These are phyloP conservation scores for Saccharomyces cerevisiae DNA, from an alignment of 805 yeast species.

Conservation along the genomic window DNA sequence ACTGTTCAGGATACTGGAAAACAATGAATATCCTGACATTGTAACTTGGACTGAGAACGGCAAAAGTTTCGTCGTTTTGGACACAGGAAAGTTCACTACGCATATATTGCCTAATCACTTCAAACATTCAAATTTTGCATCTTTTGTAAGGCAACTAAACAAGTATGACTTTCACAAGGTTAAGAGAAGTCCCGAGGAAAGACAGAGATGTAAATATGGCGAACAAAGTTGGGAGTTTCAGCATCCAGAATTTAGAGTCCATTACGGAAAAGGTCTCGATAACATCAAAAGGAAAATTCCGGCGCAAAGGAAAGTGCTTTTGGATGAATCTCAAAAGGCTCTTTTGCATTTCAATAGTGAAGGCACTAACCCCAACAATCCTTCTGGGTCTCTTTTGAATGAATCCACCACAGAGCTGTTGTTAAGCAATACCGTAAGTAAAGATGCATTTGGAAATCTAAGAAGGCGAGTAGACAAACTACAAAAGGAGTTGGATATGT, in stretches of 20 bases:
- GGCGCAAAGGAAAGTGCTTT: slow-evolving; percentile 37
- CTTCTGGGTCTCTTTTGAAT: slow-evolving; percentile 6
- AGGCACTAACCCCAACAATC: slow-evolving; percentile 4
- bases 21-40: slow-evolving; percentile 60
- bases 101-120: slow-evolving; percentile 86
- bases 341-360: background rate
- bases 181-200: slow-evolving; percentile 59
- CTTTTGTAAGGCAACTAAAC: slow-evolving; percentile 90
- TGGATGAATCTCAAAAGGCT: slow-evolving; percentile 12
- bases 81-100: slow-evolving; percentile 84
- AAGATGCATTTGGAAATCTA: slow-evolving; percentile 22
- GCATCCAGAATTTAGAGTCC: slow-evolving; percentile 77
- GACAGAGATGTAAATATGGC: slow-evolving; percentile 48
- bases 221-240: slow-evolving; percentile 90
- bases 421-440: slow-evolving; percentile 20
- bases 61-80: slow-evolving; percentile 78
- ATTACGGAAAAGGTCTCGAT: slow-evolving; percentile 72
- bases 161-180: slow-evolving; percentile 97
- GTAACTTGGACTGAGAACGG: slow-evolving; percentile 86
- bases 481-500: slow-evolving; percentile 19
- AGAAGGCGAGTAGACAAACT: slow-evolving; percentile 31
- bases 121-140: slow-evolving; percentile 90
- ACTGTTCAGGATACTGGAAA: slow-evolving; percentile 76
- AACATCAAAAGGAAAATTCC: slow-evolving; percentile 82
- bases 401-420: slow-evolving; percentile 12